These are phyloP conservation scores for Ustilago cynodontis DNA, from an alignment of 1,284 basidiomycete genomes.

Conservation along the genomic window DNA sequence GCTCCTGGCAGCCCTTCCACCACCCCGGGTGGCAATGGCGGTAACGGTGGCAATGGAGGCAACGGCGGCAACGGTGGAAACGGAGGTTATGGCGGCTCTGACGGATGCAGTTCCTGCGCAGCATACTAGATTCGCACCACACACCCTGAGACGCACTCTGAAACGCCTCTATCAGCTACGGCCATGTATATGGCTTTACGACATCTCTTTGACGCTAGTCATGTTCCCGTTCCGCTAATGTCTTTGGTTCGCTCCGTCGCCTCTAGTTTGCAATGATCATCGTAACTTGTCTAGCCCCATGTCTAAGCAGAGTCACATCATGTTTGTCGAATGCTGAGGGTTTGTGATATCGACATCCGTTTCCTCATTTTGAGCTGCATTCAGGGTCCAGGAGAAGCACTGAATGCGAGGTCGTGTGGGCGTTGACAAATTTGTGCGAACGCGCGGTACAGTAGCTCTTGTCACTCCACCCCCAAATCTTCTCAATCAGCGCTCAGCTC, in stretches of 20 bases:
- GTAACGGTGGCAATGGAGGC: conserved; percentile 12
- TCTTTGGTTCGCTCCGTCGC: neutral
- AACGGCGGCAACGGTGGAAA: conserved; percentile 11
- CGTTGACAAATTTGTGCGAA: neutral
- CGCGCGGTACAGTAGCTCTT: no score
- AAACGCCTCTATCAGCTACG: neutral
- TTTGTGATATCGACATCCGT: neutral
- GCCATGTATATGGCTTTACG: neutral
- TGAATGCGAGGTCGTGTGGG: neutral
- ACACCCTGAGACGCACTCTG: neutral
- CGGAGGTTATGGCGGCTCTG: conserved; percentile 3
- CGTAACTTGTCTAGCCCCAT: neutral
- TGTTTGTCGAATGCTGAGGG: neutral
- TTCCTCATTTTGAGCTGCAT: neutral
- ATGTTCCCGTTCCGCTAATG: conserved; percentile 10
- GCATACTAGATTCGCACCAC: neutral
- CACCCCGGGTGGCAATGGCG: conserved; percentile 9
- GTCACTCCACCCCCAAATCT: no score
- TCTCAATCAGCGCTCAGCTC: neutral
- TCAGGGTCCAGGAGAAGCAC: conserved; percentile 23
- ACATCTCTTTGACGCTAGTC: neutral
- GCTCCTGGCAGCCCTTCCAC: conserved; percentile 2
- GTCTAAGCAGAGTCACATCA: neutral
- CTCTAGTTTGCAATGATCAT: neutral
- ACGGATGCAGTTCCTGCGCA: neutral